phyloP scores from a whole-genome alignment of 768 basidiomycete genomes.

The Leccinellum luteum region DNA sequence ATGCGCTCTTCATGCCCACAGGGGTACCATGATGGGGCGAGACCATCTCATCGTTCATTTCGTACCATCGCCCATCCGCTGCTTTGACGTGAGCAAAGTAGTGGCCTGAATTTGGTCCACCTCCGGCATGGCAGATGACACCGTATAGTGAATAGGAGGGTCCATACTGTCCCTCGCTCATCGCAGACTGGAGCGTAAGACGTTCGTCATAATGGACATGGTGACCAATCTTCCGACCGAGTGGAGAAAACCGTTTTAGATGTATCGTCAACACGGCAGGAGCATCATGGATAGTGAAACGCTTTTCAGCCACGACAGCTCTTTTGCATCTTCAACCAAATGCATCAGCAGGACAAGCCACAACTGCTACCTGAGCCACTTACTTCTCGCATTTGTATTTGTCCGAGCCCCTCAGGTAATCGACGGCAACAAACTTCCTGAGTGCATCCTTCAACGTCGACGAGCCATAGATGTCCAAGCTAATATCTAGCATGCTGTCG shows the following conservation, averaged over 20 bases:
- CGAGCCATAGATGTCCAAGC: slow-evolving; percentile 77
- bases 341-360: slow-evolving; percentile 4
- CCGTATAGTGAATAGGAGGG: slow-evolving; percentile 87
- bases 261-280: slow-evolving; percentile 89
- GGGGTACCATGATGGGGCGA: slow-evolving; percentile 43
- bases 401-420: slow-evolving; percentile 84
- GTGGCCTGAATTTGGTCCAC: slow-evolving; percentile 93
- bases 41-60: slow-evolving; percentile 92
- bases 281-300: slow-evolving; percentile 84
- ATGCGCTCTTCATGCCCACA: slow-evolving; percentile 73
- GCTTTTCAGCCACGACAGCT: slow-evolving; percentile 85
- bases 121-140: slow-evolving; percentile 89
- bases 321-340: slow-evolving; percentile 74
- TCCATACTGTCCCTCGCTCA: slow-evolving; percentile 78
- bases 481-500: slow-evolving; percentile 91
- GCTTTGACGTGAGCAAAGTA: slow-evolving; percentile 86
- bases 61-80: slow-evolving; percentile 71
- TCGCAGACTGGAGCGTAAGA: slow-evolving; percentile 69
- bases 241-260: slow-evolving; percentile 90
- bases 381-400: slow-evolving; percentile 99
- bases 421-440: slow-evolving; percentile 75
- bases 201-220: slow-evolving; percentile 75
- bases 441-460: slow-evolving; percentile 68
- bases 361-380: slow-evolving; percentile 30
- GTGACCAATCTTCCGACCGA: slow-evolving; percentile 84